Conservation (phyloP, 2,329 filamentous ascomycete species). For the Pseudogymnoascus sp. region DNA sequence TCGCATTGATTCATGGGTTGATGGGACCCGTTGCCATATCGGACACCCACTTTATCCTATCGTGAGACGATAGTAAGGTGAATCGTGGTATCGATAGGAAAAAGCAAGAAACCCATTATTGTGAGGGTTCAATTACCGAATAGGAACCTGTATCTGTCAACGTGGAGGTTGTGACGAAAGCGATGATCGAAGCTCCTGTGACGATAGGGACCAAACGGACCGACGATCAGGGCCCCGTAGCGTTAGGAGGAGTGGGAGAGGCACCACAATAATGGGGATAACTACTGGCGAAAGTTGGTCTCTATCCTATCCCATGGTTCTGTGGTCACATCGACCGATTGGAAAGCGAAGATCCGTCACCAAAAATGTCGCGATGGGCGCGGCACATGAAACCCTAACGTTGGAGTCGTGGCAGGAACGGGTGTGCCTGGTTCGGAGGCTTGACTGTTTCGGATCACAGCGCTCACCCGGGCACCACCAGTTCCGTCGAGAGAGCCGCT, state of each 20-base stretch:
- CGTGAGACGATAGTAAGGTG: constrained; percentile 3
- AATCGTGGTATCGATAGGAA: background rate
- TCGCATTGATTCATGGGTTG: background rate
- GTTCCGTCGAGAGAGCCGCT: background rate
- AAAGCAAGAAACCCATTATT: constrained; percentile 2
- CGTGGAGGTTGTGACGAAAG: constrained; percentile 3
- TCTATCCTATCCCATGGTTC: background rate
- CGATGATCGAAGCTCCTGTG: background rate
- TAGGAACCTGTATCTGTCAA: constrained; percentile 3
- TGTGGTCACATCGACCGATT: constrained; percentile 3
- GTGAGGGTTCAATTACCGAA: constrained; percentile 6
- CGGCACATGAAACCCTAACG: constrained; percentile 5
- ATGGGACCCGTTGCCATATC: background rate
- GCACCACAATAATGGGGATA: constrained; percentile 5
- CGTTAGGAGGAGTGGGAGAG: background rate
- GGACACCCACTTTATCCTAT: constrained; percentile 2
- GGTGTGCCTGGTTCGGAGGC: constrained; percentile 3
- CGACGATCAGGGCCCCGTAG: background rate
- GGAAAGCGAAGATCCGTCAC: background rate
- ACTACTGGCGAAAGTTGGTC: background rate
- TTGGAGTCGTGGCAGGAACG: background rate
- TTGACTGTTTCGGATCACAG: constrained; percentile 5
- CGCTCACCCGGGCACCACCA: background rate
- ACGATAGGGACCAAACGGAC: constrained; percentile 3
- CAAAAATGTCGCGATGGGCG: constrained; percentile 4